These are phyloP conservation scores for Eucalyptus lansdowneana DNA, from an alignment of 345 rosid genomes.

Conservation along the genomic window DNA sequence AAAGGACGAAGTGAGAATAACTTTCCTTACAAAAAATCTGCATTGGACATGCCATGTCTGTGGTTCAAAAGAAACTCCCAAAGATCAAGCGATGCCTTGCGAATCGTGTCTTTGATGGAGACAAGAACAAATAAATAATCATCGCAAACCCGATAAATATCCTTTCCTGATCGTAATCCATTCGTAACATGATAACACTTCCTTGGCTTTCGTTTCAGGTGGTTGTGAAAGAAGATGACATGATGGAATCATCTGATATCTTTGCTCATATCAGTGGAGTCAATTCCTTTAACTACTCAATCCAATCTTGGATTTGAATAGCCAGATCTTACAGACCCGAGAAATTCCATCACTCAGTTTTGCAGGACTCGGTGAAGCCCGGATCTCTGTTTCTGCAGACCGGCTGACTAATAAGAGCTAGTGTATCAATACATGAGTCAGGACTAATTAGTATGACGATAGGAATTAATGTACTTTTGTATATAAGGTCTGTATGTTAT, in stretches of 20 bases:
- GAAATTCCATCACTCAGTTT: background rate
- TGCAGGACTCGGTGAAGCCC: background rate
- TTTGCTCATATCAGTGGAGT: conserved; percentile 75
- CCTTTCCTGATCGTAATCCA: background rate
- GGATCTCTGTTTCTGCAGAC: background rate
- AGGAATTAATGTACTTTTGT: background rate
- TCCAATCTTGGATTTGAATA: conserved; percentile 75
- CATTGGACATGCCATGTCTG: background rate
- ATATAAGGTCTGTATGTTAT: background rate
- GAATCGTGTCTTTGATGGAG: background rate
- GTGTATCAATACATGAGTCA: background rate
- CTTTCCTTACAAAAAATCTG: background rate
- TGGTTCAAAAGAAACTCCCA: background rate
- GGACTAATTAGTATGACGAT: background rate
- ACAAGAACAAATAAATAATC: background rate
- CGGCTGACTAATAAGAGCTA: background rate
- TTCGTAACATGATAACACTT: background rate
- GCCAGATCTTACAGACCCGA: background rate
- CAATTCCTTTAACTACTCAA: conserved; percentile 69
- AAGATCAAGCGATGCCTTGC: background rate
- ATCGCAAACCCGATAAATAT: background rate
- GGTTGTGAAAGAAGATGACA: conserved; percentile 54
- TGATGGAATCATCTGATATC: conserved; percentile 65
- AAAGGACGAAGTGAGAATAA: conserved; percentile 51
- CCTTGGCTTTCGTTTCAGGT: conserved; percentile 20